A percentile compares a stretch with the other conserved stretches of the same genome.
phyloP scores from a whole-genome alignment of 2,329 filamentous ascomycete species.

The Xylaria sp. region DNA sequence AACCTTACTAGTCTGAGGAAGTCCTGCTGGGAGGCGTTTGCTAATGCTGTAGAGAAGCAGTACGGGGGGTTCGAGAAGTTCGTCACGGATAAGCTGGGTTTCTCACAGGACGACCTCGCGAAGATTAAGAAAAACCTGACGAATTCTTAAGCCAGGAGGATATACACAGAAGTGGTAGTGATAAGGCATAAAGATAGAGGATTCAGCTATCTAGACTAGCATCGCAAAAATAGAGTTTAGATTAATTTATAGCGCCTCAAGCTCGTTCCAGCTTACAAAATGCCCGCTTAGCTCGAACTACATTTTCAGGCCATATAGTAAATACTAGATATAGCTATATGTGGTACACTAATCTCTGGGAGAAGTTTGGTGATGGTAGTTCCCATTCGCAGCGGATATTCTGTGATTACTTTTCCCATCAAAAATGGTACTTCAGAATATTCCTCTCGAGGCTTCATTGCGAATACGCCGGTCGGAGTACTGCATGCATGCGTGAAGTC shows the following conservation, averaged over 20 bases:
- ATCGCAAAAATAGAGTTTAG: slow-evolving; percentile 5
- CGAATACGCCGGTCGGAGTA: too few species aligned
- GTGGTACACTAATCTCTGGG: neutral
- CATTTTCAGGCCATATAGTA: neutral
- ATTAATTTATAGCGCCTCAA: neutral
- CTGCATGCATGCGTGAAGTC: too few species aligned
- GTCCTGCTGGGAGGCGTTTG: slow-evolving; percentile 59
- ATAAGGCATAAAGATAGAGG: neutral
- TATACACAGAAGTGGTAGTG: neutral
- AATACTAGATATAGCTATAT: neutral
- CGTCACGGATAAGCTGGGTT: slow-evolving; percentile 56
- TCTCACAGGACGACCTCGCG: slow-evolving; percentile 57
- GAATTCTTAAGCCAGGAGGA: slow-evolving; percentile 11
- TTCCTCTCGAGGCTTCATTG: neutral
- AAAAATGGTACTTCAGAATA: too few species aligned
- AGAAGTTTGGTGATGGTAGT: neutral
- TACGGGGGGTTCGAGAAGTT: slow-evolving; percentile 63
- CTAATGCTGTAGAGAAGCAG: slow-evolving; percentile 54
- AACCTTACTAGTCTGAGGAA: slow-evolving; percentile 59
- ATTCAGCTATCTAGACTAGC: neutral
- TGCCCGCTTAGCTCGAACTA: neutral
- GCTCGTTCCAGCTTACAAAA: neutral
- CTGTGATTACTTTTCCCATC: too few species aligned
- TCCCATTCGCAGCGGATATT: neutral
- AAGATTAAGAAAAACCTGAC: slow-evolving; percentile 60